Base-by-base conservation (phyloP, 805 yeast species). In the Wickerhamiella shivajii region DNA sequence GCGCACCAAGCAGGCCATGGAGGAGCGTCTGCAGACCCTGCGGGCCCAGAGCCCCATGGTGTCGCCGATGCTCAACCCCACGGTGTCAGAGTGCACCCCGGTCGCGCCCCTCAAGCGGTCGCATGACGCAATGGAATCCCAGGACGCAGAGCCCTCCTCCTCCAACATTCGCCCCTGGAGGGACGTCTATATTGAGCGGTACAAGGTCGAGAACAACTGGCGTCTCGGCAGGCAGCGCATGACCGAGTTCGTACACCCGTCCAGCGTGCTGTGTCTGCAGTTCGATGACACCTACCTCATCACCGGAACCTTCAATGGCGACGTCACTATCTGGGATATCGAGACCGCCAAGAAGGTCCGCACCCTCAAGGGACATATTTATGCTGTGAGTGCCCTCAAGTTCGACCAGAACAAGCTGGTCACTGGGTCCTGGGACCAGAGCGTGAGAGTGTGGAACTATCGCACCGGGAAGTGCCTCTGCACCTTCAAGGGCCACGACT, bases 391-490 rank as follows among this genome's bases (percentile, higher is more conserved):
- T 32, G 67, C 93, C 0, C 60, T 90, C 26, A 80, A 69, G 32
- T 87, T 87, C 53, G 97, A 90, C 56, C 77, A 74, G 31, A 80
- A 76, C 45, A 90, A 90, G 56, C 65, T 90, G 27, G 81, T 90
- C 27, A 80, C 95, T 1, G 96, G 94, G 9, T 85, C 94, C 1
- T 63, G 83, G 51, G 98, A 90, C 57, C 69, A 76, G 29, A 83
- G 94, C 0, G 83, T 90, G 41, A 76, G 85, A 46, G 92, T 90
- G 24, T 90, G 98, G 98, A 84, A 87, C 58, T 83, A 83, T 56
- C 76, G 77, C 43, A 83, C 93, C 0, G 98, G 98, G 23, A 78
- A 79, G 53, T 87, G 96, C 50, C 74, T 90, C 15, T 78, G 94
- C 6, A 85, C 97, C 0, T 84, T 90, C 56, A 64, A 87, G 25